Base-by-base conservation (phyloP, 768 basidiomycete genomes). In the Panus rudis region DNA sequence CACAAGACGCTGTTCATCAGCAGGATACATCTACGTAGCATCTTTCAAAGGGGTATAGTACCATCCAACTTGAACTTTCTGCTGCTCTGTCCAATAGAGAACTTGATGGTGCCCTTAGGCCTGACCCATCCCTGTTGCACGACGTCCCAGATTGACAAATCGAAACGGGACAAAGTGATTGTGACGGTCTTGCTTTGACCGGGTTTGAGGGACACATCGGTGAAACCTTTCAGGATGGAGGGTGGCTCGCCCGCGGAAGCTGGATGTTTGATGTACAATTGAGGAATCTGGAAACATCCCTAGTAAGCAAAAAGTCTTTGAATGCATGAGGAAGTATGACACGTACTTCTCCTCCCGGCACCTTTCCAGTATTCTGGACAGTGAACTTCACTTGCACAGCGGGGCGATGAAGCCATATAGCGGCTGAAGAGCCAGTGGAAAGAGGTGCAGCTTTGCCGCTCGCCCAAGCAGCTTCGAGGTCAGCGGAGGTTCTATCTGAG, bases 61-160 rank as follows among this genome's bases (percentile, higher is more conserved):
- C 81, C 79, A 7, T 52, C 60, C 60, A 87, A 54, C 47, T 73
- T 69, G 12, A 60, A 63, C 58, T 86, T 75, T 46, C 84, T 66
- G 54, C 82, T 84, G 55, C 84, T 87, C 46, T 75, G 70, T 14
- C 85, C 85, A 28, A 88, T 63, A 4, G 76, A 72, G 39, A 92
- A 70, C 17, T 63, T 63, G 53, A 85, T 79, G 31, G 57, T 68
- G 2, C 86, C 88, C 2, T 62, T 53, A 1, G 89, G 87, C 50
- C 73, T 76, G 48, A 67, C 66, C 88, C 90, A 92, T 3, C 82
- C 78, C 60, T 92, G 89, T 20, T 69, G 66, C 8, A 62, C 72
- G 1, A 73, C 75, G 59, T 91, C 84, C 90, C 87, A 91, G 42
- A 86, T 71, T 17, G 78, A 82, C 52, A 87, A 52, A 50, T 84